phyloP scores from a whole-genome alignment of 495 filamentous ascomycete species.

The Penicillium maclennaniae region DNA sequence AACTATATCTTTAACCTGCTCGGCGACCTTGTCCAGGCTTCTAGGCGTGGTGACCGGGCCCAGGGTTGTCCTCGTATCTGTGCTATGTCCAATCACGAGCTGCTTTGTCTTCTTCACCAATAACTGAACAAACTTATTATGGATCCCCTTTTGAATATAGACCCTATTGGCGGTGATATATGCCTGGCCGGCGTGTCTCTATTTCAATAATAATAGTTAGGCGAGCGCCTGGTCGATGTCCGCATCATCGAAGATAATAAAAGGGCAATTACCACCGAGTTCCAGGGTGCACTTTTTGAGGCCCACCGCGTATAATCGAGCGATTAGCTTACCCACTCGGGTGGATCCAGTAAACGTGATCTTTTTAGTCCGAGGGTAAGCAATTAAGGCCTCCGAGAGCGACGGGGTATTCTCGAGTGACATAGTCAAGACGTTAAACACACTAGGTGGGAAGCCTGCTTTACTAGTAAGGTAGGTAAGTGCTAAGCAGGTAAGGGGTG shows the following conservation, averaged over 20 bases:
- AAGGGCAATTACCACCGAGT: conserved; percentile 72
- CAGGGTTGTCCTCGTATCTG: no score
- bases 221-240: no score
- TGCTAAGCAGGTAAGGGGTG: not conserved
- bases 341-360: conserved; percentile 72
- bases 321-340: conserved; percentile 57
- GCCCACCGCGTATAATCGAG: conserved; percentile 53
- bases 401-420: not conserved
- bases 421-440: not conserved
- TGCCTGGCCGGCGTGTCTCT: conserved; percentile 53
- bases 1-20: conserved; percentile 13
- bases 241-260: conserved; percentile 73
- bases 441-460: not conserved
- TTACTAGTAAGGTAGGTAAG: not conserved
- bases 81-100: no score
- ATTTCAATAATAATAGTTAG: no score
- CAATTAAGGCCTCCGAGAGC: conserved; percentile 46
- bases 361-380: conserved; percentile 60
- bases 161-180: conserved; percentile 61
- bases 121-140: no score
- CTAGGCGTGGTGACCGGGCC: conserved; percentile 1
- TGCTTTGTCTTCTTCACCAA: no score
- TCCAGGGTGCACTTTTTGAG: conserved; percentile 72
- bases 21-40: conserved; percentile 18
- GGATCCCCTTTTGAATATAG: conserved; percentile 56